These are phyloP conservation scores for Afroboletus lepidellus DNA, from an alignment of 1,284 basidiomycete genomes.

Conservation along the genomic window DNA sequence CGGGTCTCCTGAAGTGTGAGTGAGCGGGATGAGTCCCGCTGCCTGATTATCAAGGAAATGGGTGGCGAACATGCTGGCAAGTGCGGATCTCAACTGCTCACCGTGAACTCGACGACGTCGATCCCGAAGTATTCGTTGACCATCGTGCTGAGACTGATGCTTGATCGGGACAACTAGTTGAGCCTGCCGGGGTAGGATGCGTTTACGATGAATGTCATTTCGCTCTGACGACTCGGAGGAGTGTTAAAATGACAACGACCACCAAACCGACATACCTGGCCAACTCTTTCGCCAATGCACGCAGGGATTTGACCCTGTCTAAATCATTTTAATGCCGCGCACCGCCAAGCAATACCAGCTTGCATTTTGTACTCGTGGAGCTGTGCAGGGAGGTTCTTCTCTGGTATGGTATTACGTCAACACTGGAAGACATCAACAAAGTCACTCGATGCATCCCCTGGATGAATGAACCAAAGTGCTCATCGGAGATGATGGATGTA, in stretches of 20 bases:
- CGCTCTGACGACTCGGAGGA: conserved; percentile 56
- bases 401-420: conserved; percentile 52
- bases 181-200: conserved; percentile 76
- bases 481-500: conserved; percentile 63
- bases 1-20: conserved; percentile 93
- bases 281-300: conserved; percentile 59
- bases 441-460: conserved; percentile 20
- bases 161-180: conserved; percentile 66
- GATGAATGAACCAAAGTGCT: conserved; percentile 38
- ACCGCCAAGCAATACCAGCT: conserved; percentile 80
- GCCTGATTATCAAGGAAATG: conserved; percentile 53
- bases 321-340: conserved; percentile 78
- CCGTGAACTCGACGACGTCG: conserved; percentile 98
- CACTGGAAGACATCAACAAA: conserved; percentile 19
- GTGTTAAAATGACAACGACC: conserved; percentile 5
- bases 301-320: conserved; percentile 64
- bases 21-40: conserved; percentile 89
- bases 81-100: conserved; percentile 35
- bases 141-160: conserved; percentile 94
- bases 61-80: conserved; percentile 10
- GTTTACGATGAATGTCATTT: conserved; percentile 83
- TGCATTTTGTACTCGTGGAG: conserved; percentile 52
- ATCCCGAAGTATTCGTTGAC: conserved; percentile 99
- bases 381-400: conserved; percentile 92
- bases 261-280: conserved; percentile 44